A percentile compares a stretch with the other conserved stretches of the same genome.
phyloP scores from a whole-genome alignment of 2,329 filamentous ascomycete genomes.

The Trematosphaeria pertusa region DNA sequence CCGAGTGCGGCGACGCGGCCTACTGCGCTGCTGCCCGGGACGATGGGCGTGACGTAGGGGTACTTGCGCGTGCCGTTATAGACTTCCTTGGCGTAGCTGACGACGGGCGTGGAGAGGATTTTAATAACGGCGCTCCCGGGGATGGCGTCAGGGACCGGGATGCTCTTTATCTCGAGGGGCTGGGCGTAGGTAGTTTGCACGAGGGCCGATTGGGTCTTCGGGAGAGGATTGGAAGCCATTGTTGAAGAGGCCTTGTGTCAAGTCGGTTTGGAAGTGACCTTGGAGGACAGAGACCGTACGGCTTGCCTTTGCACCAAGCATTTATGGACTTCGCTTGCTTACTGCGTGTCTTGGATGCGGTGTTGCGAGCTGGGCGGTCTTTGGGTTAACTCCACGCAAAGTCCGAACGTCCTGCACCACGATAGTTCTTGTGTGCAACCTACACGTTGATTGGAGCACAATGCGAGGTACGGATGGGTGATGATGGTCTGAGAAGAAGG shows the following conservation, averaged over 20 bases:
- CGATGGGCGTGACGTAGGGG: conserved; percentile 43
- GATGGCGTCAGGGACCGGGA: conserved; percentile 40
- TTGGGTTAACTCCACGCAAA: too few species aligned
- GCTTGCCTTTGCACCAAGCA: too few species aligned
- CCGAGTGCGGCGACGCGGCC: conserved; percentile 46
- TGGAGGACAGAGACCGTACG: too few species aligned
- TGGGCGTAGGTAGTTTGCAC: conserved; percentile 30
- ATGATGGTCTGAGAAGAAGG: too few species aligned
- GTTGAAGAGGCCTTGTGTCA: not conserved
- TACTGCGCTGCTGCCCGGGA: conserved; percentile 43
- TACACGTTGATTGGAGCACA: too few species aligned
- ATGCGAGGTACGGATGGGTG: too few species aligned
- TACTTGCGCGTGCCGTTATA: conserved; percentile 47
- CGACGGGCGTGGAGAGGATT: conserved; percentile 45
- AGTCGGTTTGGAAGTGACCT: too few species aligned
- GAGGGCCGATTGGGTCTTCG: conserved; percentile 31
- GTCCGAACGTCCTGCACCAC: too few species aligned
- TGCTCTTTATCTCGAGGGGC: conserved; percentile 36
- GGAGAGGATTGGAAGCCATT: not conserved
- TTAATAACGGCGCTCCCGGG: conserved; percentile 51
- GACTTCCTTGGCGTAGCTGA: conserved; percentile 52
- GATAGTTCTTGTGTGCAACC: too few species aligned
- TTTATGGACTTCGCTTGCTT: too few species aligned
- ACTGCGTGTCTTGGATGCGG: too few species aligned
- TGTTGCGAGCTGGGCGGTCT: too few species aligned